Evolutionary conservation across 1,284 basidiomycete species (phyloP), one percentile per base, ranked within the genome.

Genomic region (Ustilago loliicola): DNA sequence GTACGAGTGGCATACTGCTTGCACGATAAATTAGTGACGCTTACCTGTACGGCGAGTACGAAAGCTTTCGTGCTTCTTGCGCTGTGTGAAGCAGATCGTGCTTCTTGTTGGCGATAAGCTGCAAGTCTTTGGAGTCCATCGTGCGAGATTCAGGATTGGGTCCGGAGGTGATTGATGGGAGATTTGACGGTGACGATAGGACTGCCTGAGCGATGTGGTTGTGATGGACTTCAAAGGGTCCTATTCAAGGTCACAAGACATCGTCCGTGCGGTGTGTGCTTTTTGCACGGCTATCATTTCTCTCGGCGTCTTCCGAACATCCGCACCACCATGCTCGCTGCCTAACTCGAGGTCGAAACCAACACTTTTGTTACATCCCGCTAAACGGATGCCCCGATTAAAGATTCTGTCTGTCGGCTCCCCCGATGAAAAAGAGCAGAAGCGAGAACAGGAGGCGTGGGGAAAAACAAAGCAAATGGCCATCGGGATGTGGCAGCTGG

Each of bases 11-110:
- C 15, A 17, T 19, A n/a, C 25, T 25, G 21, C 9, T 48, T 23
- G 45, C 27, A 29, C 29, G 5, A 11, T 13, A 23, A 40, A 15
- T 11, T 6, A 1, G 40, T 36, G 19, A 15, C 6, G 36, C 80
- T 60, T 45, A 82, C 82, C 80, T 82, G 71, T 86, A 86, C 8
- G 85, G 85, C 4, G 80, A 76, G 53, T 86, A 86, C 17, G 82
- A 78, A 1, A 81, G 65, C 47, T 80, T 71, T 10, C 80, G 67
- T 9, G 85, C 83, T 40, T 83, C 73, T 25, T 78, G 63, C 0
- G 83, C 83, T 29, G 79, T 66, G 15, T 74, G 67, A 1, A 82
- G 72, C 29, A 84, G 66, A 32, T 64, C 77, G 25, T 73, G 55
- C 66, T 79, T 80, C 63, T 80, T 70, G 56, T 52, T 61, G 51